Base-by-base conservation (phyloP, 345 rosid genomes). In the Corymbia maculata region DNA sequence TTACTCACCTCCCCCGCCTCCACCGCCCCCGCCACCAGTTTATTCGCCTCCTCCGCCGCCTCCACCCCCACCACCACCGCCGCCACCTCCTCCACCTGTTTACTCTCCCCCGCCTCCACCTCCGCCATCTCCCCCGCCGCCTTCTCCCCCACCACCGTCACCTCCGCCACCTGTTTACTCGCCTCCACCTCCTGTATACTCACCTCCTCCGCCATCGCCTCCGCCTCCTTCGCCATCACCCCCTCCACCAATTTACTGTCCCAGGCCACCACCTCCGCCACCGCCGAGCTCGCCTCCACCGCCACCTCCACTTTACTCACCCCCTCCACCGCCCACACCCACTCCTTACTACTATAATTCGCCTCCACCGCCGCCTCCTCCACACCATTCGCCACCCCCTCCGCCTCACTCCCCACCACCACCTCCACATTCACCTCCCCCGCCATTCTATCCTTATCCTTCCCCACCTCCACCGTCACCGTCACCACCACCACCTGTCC, bases 11-110 rank as follows among this genome's bases (percentile, higher is more conserved):
- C 88, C 93, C 1, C 92, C 94, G 0, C 93, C 95, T 1, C 90
- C 93, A 1, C 91, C 93, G 17, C 89, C 92, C 2, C 91, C 96
- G 17, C 93, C 96, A 1, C 95, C 94, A 26, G 91, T 90, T 0
- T 89, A 89, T 85, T 92, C 94, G 1, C 90, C 95, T 0, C 94
- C 94, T 0, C 94, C 94, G 0, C 94, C 95, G 0, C 92, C 93
- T 4, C 89, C 82, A 30, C 61, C 88, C 1, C 91, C 94, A 0
- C 89, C 94, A 1, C 90, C 91, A 2, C 92, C 88, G 1, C 91
- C 94, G 0, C 89, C 94, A 1, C 90, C 91, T 1, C 93, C 91
- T 0, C 88, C 91, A 7, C 89, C 92, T 50, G 87, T 86, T 26
- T 52, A 52, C 51, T 88, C 59, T 9, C 86, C 91, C 4, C 89